Conservation (phyloP, 1,284 basidiomycete species). For the Melampsora medusae region DNA sequence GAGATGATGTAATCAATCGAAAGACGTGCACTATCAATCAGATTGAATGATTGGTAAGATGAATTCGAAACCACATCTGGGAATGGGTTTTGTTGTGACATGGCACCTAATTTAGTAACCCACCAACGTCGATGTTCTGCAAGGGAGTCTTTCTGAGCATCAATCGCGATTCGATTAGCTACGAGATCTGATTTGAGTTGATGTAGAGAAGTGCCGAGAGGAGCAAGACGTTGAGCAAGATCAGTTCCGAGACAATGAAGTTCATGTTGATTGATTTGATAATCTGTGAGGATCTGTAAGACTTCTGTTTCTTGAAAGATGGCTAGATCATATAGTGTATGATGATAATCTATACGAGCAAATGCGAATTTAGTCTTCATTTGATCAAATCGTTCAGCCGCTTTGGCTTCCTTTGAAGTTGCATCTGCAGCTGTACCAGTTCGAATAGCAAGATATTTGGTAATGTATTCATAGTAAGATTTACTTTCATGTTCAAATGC, state of each 20-base stretch:
- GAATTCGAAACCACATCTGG: background rate
- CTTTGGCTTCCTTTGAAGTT: background rate
- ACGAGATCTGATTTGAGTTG: constrained; percentile 13
- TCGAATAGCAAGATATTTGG: constrained; percentile 25
- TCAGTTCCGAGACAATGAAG: background rate
- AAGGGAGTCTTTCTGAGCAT: constrained; percentile 14
- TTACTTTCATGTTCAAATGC: constrained; percentile 49
- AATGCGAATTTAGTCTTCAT: constrained; percentile 18
- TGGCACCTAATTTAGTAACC: background rate
- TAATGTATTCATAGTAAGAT: constrained; percentile 47
- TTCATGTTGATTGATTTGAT: constrained; percentile 10
- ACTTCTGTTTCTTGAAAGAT: constrained; percentile 32
- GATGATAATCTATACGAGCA: constrained; percentile 33
- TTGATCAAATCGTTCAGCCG: constrained; percentile 12
- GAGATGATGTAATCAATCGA: background rate
- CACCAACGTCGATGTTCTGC: constrained; percentile 12
- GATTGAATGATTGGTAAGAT: background rate
- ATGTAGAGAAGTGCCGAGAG: background rate
- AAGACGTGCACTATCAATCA: constrained; percentile 5
- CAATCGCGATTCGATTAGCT: constrained; percentile 16
- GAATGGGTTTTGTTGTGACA: background rate
- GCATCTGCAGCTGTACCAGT: constrained; percentile 9
- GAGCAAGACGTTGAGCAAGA: background rate
- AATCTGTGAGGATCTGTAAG: constrained; percentile 31
- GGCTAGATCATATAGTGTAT: constrained; percentile 27